Evolutionary conservation across 2,329 filamentous ascomycete species (phyloP).

Genomic region (Paraphaeosphaeria minitans): DNA sequence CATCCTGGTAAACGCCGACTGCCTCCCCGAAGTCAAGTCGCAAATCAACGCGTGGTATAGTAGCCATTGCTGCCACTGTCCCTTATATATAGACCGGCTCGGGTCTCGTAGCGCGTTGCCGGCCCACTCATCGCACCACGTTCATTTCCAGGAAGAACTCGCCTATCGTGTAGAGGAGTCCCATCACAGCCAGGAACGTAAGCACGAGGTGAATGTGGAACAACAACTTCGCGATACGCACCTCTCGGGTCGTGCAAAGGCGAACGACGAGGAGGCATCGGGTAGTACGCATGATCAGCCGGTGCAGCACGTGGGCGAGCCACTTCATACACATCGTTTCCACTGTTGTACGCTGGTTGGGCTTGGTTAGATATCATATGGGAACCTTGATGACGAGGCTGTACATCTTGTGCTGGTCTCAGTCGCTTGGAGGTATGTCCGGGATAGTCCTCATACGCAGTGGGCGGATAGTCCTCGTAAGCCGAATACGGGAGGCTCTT

Average conservation of each 20-base stretch:
- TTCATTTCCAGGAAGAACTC: constrained; percentile 18
- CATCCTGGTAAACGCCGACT: constrained; percentile 23
- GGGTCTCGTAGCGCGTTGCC: constrained; percentile 15
- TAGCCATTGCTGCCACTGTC: constrained; percentile 21
- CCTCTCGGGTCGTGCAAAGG: constrained; percentile 23
- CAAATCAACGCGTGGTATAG: constrained; percentile 19
- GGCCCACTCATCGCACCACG: constrained; percentile 17
- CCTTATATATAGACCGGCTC: constrained; percentile 18
- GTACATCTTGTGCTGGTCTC: not conserved
- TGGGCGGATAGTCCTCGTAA: constrained; percentile 3
- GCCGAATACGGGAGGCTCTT: constrained; percentile 2
- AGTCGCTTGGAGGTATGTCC: constrained; percentile 1
- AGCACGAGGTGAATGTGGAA: constrained; percentile 16
- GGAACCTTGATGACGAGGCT: constrained; percentile 17
- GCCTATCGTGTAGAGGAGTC: constrained; percentile 18
- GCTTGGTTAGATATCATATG: constrained; percentile 35
- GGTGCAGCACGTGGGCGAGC: constrained; percentile 14
- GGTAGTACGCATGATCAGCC: constrained; percentile 19
- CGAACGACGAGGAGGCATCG: constrained; percentile 20
- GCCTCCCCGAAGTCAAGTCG: constrained; percentile 16
- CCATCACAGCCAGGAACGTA: constrained; percentile 19
- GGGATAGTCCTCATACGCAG: constrained; percentile 1
- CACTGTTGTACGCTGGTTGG: constrained; percentile 12
- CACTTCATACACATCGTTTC: constrained; percentile 13
- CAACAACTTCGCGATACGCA: constrained; percentile 22